Percentiles rank a stretch among this genome's conserved stretches.
Evolutionary conservation across 2,329 filamentous ascomycete genomes (phyloP).

Genomic region (Periconia sp.): DNA sequence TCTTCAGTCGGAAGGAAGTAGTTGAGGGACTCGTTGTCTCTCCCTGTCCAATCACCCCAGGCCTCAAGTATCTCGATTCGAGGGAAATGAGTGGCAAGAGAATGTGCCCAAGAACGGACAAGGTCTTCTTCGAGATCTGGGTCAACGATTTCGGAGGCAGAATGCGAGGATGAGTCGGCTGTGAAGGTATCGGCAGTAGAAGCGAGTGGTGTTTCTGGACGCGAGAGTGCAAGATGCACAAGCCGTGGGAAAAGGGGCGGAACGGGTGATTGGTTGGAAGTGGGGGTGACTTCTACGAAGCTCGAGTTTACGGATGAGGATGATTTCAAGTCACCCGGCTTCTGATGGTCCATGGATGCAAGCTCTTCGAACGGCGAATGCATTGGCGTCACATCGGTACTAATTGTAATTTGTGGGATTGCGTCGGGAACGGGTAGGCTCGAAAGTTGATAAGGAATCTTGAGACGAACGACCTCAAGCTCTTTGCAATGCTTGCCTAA

Average conservation of each 20-base stretch:
- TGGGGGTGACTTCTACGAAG: constrained; percentile 1
- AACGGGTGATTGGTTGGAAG: neutral
- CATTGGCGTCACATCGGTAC: constrained; percentile 1
- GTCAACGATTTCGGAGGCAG: constrained; percentile 15
- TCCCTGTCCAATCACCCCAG: constrained; percentile 38
- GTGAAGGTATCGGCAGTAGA: constrained; percentile 21
- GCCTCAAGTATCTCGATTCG: constrained; percentile 39
- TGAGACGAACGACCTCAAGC: constrained; percentile 35
- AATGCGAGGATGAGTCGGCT: constrained; percentile 15
- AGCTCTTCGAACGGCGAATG: too few relatives aligned
- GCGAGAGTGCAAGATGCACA: constrained; percentile 34
- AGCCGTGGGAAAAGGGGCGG: constrained; percentile 31
- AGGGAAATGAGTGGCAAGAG: constrained; percentile 34
- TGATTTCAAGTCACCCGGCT: too few relatives aligned
- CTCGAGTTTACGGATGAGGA: neutral
- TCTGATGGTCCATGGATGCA: too few relatives aligned
- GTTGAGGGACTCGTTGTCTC: constrained; percentile 34
- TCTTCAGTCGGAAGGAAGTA: constrained; percentile 41
- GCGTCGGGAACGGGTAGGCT: constrained; percentile 15
- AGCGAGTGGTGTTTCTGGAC: constrained; percentile 33
- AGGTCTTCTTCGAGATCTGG: constrained; percentile 32
- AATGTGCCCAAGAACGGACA: constrained; percentile 33
- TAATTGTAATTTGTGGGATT: constrained; percentile 14
- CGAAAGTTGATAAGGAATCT: constrained; percentile 30
- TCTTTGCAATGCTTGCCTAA: constrained; percentile 30